Base-by-base conservation (phyloP, 2,329 filamentous ascomycete species). In the Colletotrichum musicola region DNA sequence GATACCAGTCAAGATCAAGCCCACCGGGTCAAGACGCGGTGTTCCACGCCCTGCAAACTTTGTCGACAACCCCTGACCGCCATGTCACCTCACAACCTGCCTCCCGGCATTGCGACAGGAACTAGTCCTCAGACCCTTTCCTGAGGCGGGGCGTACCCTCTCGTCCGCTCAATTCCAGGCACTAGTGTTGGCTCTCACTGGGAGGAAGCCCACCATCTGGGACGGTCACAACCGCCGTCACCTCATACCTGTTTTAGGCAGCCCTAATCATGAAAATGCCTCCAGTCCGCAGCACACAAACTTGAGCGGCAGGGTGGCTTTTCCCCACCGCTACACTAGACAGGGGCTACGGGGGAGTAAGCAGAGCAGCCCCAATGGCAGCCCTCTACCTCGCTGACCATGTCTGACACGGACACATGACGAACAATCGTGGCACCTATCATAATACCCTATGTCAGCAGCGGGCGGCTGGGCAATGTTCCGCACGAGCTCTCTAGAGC, bases 341-440 rank as follows among this genome's bases (percentile, higher is more conserved):
- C 35, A 69, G 50, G 62, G 56, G 62, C 66, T 40, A 18, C 16
- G 30, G 6, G 50, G 47, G 14, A 66, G 62, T 66, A 60, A 69
- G 66, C 56, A 66, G 25, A 60, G 12, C 44, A 35, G 18, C 25
- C 47, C 66, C 55, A 61, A 56, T 61, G 55, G 56, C 25, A 42
- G n/a, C 22, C n/a, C 27, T 53, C 42, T 49, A 50, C 12, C 9
- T 18, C 51, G 56, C 66, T 61, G 55, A 69, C 62, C 66, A 35
- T 69, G 55, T 61, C 42, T 65, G 62, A 65, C 56, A 60, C 44
- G 55, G 62, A 47, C 56, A 57, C 55, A 53, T 69, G 50, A 61
- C 7, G 54, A 30, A 25, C 44, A 46, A 35, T 56, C 62, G 65
- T 68, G 65, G 62, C 65, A 65, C 62, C 65, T 68, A 56, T 65